Evolutionary conservation across 176 grass and related monocot species (phyloP), one percentile per base, ranked within the genome.

Genomic region (Bonia amplexicaulis): DNA sequence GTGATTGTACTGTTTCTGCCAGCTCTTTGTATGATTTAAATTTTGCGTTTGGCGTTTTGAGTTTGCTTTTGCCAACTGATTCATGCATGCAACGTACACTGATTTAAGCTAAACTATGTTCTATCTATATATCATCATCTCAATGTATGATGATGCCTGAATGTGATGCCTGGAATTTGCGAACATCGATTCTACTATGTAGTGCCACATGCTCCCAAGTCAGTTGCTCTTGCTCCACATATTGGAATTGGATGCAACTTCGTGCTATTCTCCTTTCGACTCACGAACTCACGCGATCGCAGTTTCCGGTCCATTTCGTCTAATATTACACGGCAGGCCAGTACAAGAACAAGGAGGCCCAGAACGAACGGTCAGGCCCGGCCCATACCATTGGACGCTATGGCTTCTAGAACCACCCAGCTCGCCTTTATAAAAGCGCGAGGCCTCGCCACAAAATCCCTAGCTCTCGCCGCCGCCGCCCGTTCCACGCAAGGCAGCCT

Each of bases 371-470:
- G 16, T 1, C 41, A 76, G 23, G 63, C 25, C 12, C 12, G 7
- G 83, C 65, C 83, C 77, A 77, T 53, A 41, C 2, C 4, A 2
- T 17, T 2, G 3, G 2, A 12, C 46, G 0, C 13, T 39, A 35
- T 15, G 60, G 51, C 47, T 47, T 80, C 77, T 29, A 23, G 31
- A 81, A 44, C 70, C 42, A 33, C 20, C 70, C 54, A 7, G 33
- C 44, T 77, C 19, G 41, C 77, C 1, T n/a, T 61, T 90, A 86
- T 86, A 90, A 90, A 45, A 11, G 2, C 12, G 59, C 71, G 23
- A 12, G 2, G 11, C 71, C 25, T 26, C 63, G 2, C n/a, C 12
- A n/a, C 1, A 3, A 0, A 33, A 85, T 17, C 53, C 69, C 77
- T 85, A 60, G 6, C 55, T 12, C 41, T 0, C 82, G 1, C 1